A percentile compares a stretch with the other conserved stretches of the same genome.
These are phyloP conservation scores for Saturnispora galanensis DNA, from an alignment of 805 yeast genomes.

Conservation along the genomic window DNA sequence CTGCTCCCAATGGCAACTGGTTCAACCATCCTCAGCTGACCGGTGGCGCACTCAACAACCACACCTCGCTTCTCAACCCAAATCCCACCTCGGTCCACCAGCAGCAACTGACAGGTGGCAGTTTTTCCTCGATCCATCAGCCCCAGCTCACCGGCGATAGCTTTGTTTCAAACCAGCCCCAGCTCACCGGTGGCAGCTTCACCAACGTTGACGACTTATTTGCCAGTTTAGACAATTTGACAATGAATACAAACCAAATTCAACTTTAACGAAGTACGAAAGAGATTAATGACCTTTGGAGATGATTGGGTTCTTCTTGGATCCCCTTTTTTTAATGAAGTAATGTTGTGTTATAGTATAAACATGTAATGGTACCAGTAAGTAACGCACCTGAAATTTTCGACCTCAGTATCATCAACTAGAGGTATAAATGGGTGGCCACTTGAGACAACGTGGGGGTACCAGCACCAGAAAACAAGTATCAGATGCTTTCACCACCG, in stretches of 20 bases:
- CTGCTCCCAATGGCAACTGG: conserved; percentile 10
- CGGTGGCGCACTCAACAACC: conserved; percentile 14
- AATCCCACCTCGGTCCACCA: background rate
- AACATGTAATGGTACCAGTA: too few species aligned
- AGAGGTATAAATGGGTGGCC: background rate
- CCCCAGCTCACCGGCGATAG: conserved; percentile 2
- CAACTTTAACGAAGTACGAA: conserved; percentile 3
- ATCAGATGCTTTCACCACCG: too few species aligned
- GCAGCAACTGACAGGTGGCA: conserved; percentile 4
- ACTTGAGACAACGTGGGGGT: background rate
- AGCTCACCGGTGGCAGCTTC: conserved; percentile 8
- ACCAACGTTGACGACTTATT: conserved; percentile 8
- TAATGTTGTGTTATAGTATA: background rate
- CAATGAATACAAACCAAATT: conserved; percentile 7
- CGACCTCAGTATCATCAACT: too few species aligned
- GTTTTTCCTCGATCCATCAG: conserved; percentile 1
- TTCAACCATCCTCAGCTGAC: conserved; percentile 22
- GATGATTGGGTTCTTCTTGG: background rate
- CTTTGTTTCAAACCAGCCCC: conserved; percentile 6
- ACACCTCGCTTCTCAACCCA: background rate
- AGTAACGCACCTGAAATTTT: too few species aligned
- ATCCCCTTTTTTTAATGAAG: background rate
- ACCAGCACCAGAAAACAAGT: background rate
- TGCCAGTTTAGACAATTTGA: conserved; percentile 8
- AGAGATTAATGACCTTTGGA: background rate